Conservation (phyloP, 139 green algal species). For the Micractinium sp. region DNA sequence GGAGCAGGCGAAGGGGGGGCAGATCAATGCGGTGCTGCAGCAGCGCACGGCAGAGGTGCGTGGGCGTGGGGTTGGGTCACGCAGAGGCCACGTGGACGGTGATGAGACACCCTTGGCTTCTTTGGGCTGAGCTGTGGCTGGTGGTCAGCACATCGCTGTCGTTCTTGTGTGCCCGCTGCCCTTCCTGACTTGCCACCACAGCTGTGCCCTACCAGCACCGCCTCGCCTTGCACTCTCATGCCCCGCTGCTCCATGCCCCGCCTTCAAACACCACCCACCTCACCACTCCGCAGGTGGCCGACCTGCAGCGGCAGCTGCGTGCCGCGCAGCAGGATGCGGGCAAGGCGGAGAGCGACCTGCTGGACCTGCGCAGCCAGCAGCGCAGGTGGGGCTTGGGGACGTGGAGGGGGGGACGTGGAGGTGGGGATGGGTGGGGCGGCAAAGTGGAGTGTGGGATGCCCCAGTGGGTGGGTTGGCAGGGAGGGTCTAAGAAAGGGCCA, state of each 20-base stretch:
- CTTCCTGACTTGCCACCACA: not conserved
- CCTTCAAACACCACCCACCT: not conserved
- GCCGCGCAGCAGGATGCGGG: not conserved
- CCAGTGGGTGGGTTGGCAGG: not conserved
- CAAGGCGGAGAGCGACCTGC: not conserved
- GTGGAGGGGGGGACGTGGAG: not conserved
- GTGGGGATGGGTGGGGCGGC: no score
- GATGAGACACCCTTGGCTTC: no score
- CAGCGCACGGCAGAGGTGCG: not conserved
- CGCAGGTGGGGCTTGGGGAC: not conserved
- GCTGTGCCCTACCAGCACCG: not conserved
- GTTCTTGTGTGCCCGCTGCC: not conserved
- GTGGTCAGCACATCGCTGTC: not conserved
- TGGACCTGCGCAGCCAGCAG: not conserved
- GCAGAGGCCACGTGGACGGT: not conserved
- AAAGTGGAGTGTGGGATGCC: not conserved
- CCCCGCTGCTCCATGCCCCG: not conserved
- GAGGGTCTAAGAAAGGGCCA: no score
- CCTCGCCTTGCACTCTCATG: not conserved
- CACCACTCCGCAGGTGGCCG: not conserved
- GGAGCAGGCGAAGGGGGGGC: not conserved
- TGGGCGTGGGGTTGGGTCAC: no score
- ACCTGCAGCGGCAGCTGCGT: conserved; percentile 14
- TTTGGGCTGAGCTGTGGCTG: not conserved
- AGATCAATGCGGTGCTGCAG: not conserved